Base-by-base conservation (phyloP, 495 filamentous ascomycete genomes). In the Neurospora pannonica region DNA sequence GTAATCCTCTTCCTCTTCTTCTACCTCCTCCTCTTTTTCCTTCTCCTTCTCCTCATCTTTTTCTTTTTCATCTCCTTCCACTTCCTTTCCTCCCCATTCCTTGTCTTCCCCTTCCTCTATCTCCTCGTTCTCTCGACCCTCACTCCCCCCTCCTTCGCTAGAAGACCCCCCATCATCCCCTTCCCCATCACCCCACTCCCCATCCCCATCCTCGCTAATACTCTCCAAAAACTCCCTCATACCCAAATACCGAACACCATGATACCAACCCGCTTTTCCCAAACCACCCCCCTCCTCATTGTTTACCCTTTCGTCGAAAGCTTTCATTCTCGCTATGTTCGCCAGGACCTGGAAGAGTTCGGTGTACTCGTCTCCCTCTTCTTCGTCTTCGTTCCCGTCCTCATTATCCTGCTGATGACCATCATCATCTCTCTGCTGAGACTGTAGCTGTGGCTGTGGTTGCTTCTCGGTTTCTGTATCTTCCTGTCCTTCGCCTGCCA, bases 111-210 rank as follows among this genome's bases (percentile, higher is more conserved):
- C n/a, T 8, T 46, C 19, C 6, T 46, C 4, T 21, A 2, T 3
- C 10, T 11, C 10, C 10, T 6, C 8, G 4, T 8, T 19, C 78
- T 82, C 74, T 72, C 83, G 3, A 83, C 79, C 70, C 75, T 79
- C 34, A 19, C 40, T 17, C 80, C 76, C 38, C 75, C 74, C 11
- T 74, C 76, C 21, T 3, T 28, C 73, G 36, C 11, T 13, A 39
- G 21, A 71, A 28, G 34, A 71, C 2, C 13, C 5, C 48, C 5
- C 48, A 28, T 31, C 24, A 72, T 54, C 72, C 46, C 71, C 70
- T 36, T 69, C 54, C 19, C 71, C 78, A 38, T 74, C 76, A 38
- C 72, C 79, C 11, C 10, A 0, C 72, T 69, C 73, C 48, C 71
- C 70, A 38, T 60, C 62, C 19, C 70, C 77, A 40, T 75, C 77